phyloP scores from a whole-genome alignment of 345 rosid species.

The Odontarrhena argentea region DNA sequence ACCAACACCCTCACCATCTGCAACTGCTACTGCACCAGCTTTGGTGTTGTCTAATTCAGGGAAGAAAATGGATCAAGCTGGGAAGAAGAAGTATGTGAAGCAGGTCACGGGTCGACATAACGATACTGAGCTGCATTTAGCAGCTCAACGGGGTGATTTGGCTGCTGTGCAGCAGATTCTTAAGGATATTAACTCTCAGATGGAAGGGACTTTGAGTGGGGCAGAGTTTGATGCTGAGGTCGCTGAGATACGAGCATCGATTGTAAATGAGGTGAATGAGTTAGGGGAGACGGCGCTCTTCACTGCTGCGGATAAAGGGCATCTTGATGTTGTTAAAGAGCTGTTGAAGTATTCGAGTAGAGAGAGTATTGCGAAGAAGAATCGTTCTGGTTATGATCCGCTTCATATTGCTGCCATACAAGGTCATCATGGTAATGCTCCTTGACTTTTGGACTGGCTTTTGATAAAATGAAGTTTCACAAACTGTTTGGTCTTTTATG shows the following conservation, averaged over 20 bases:
- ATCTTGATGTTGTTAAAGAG: slow-evolving; percentile 86
- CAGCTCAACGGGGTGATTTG: slow-evolving; percentile 86
- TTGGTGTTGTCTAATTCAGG: slow-evolving; percentile 77
- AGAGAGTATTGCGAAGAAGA: slow-evolving; percentile 79
- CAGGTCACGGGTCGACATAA: slow-evolving; percentile 92
- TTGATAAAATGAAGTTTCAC: background rate
- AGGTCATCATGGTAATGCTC: slow-evolving; percentile 82
- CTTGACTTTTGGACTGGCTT: background rate
- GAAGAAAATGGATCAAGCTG: slow-evolving; percentile 88
- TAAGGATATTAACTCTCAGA: slow-evolving; percentile 67
- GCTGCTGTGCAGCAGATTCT: slow-evolving; percentile 75
- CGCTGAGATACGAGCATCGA: slow-evolving; percentile 76
- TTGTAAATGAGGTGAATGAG: slow-evolving; percentile 93
- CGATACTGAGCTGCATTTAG: slow-evolving; percentile 84
- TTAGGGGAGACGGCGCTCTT: slow-evolving; percentile 88
- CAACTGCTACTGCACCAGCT: slow-evolving; percentile 80
- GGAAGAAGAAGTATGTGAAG: slow-evolving; percentile 89
- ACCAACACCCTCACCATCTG: slow-evolving; percentile 76
- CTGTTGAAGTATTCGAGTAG: slow-evolving; percentile 75
- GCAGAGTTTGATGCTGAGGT: slow-evolving; percentile 76
- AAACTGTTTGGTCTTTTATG: background rate
- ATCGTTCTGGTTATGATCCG: slow-evolving; percentile 73
- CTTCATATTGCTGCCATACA: slow-evolving; percentile 85
- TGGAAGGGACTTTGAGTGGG: slow-evolving; percentile 66
- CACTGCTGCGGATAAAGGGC: slow-evolving; percentile 89